A percentile compares a stretch with the other conserved stretches of the same genome.
Conservation (phyloP, 345 rosid species). For the Crucihimalaya himalaica region DNA sequence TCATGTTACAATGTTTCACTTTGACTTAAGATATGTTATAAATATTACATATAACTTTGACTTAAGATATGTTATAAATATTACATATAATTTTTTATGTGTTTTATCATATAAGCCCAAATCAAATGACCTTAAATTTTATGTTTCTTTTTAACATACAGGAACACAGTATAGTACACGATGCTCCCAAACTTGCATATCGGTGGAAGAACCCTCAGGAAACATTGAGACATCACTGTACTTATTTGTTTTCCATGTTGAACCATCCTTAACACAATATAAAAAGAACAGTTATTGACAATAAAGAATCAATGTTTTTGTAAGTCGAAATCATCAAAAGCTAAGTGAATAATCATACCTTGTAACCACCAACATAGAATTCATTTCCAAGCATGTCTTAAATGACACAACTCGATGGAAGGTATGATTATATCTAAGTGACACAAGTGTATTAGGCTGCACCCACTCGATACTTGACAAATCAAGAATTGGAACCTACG, state of each 20-base stretch:
- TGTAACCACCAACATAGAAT: conserved; percentile 85
- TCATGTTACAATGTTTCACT: no score
- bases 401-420: no score
- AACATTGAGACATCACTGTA: conserved; percentile 61
- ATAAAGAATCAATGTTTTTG: not conserved
- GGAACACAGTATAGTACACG: conserved; percentile 77
- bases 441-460: conserved; percentile 70
- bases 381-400: conserved; percentile 99
- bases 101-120: no score
- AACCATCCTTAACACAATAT: conserved; percentile 52
- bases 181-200: conserved; percentile 86
- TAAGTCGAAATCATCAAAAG: not conserved
- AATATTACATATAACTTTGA: no score
- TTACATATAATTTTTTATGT: no score
- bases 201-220: conserved; percentile 55
- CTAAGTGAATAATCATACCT: conserved; percentile 43
- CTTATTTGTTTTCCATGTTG: conserved; percentile 88
- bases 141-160: no score
- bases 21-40: no score
- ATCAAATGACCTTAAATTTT: no score
- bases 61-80: no score
- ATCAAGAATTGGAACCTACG: conserved; percentile 73
- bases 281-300: conserved; percentile 6
- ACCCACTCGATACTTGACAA: conserved; percentile 49
- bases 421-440: no score